phyloP scores from a whole-genome alignment of 1,284 basidiomycete species.

The Microbotryum intermedium region DNA sequence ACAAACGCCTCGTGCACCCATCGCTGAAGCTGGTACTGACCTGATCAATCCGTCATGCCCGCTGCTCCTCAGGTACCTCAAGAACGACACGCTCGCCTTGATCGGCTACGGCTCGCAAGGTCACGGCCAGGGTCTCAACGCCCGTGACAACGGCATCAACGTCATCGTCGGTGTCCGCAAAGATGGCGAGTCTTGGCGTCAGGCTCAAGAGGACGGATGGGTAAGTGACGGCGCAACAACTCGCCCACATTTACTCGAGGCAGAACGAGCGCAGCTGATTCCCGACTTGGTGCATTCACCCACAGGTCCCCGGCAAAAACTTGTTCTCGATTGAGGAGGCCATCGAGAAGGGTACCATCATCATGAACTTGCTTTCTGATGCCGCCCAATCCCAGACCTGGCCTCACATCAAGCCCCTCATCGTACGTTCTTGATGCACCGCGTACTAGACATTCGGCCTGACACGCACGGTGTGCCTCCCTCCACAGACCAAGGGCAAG shows the following conservation, averaged over 20 bases:
- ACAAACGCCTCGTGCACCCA: background rate
- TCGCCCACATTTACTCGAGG: background rate
- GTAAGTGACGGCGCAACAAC: slow-evolving; percentile 45
- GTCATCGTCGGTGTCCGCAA: slow-evolving; percentile 98
- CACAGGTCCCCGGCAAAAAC: slow-evolving; percentile 84
- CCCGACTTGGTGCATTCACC: background rate
- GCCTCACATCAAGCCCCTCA: slow-evolving; percentile 64
- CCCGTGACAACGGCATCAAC: slow-evolving; percentile 96
- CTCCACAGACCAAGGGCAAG: slow-evolving; percentile 87
- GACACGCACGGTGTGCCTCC: too few species aligned
- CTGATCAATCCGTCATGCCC: background rate
- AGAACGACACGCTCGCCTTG: slow-evolving; percentile 97
- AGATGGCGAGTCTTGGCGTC: slow-evolving; percentile 91
- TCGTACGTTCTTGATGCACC: slow-evolving; percentile 14
- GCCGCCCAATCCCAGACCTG: slow-evolving; percentile 96
- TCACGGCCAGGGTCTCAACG: slow-evolving; percentile 96
- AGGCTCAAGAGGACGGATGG: slow-evolving; percentile 96
- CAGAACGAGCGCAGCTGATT: too few species aligned
- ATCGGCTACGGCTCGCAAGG: slow-evolving; percentile 95
- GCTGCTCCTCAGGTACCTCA: slow-evolving; percentile 60
- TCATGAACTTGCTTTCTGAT: slow-evolving; percentile 99
- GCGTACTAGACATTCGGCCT: too few species aligned
- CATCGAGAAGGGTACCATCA: slow-evolving; percentile 89
- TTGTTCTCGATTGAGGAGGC: slow-evolving; percentile 98
- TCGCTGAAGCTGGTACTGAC: background rate